phyloP scores from a whole-genome alignment of 1,139 yeast species.

The Yamadazyma songkhlaensis region DNA sequence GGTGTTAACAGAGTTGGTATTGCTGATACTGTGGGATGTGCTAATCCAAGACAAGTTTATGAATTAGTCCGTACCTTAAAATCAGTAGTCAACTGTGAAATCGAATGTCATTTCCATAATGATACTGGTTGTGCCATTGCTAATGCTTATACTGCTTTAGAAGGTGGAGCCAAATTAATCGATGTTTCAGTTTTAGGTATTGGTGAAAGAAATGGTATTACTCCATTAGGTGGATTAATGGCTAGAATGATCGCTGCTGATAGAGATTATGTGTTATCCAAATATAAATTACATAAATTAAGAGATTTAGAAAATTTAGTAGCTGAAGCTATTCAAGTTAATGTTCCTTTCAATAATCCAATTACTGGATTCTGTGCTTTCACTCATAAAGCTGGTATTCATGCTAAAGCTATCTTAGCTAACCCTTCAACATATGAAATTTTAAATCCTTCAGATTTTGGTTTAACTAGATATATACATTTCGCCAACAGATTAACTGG shows the following conservation, averaged over 20 bases:
- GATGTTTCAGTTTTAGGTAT: constrained; percentile 59
- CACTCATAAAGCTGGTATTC: constrained; percentile 62
- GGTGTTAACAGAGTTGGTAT: constrained; percentile 61
- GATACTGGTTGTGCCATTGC: constrained; percentile 65
- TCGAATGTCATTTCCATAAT: constrained; percentile 60
- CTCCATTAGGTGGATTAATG: constrained; percentile 61
- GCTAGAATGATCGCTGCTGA: constrained; percentile 62
- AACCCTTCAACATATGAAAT: constrained; percentile 61
- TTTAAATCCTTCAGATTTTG: constrained; percentile 55
- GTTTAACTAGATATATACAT: constrained; percentile 55
- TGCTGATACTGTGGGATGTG: constrained; percentile 63
- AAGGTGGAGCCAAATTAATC: constrained; percentile 58
- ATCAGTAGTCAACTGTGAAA: constrained; percentile 54
- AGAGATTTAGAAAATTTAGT: constrained; percentile 57
- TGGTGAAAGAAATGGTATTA: constrained; percentile 61
- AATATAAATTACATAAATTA: constrained; percentile 52
- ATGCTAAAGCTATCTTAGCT: constrained; percentile 59
- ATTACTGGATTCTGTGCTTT: constrained; percentile 63
- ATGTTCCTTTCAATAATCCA: constrained; percentile 59
- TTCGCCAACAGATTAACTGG: constrained; percentile 61
- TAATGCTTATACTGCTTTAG: constrained; percentile 58
- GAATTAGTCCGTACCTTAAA: constrained; percentile 58
- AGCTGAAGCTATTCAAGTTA: constrained; percentile 57
- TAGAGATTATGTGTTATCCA: constrained; percentile 55
- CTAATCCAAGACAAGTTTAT: constrained; percentile 59